Percentiles rank a stretch among this genome's conserved stretches.
phyloP scores from a whole-genome alignment of 2,329 filamentous ascomycete genomes.

The Xylaria sp. region DNA sequence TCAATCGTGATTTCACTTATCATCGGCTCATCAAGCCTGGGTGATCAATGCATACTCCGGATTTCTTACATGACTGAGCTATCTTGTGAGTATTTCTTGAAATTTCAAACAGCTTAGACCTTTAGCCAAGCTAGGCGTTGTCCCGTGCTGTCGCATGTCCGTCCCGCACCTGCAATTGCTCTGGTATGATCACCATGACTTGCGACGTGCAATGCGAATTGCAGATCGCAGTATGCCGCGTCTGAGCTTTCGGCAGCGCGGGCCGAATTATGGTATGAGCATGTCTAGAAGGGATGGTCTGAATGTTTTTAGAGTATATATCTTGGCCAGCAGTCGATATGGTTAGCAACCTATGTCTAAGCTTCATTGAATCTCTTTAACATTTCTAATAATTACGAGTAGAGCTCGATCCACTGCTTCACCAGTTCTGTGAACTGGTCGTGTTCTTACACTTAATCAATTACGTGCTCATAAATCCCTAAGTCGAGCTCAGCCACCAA shows the following conservation, averaged over 20 bases:
- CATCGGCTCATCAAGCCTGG: too few species aligned
- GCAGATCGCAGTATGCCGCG: constrained; percentile 13
- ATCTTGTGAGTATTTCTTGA: neutral
- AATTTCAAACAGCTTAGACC: neutral
- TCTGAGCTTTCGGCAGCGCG: constrained; percentile 14
- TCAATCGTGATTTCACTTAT: neutral
- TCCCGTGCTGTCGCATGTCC: constrained; percentile 23
- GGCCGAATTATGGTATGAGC: neutral
- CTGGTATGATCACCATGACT: constrained; percentile 28
- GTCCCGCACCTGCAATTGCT: constrained; percentile 5
- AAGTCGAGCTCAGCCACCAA: neutral
- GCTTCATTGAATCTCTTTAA: neutral
- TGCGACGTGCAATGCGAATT: constrained; percentile 23
- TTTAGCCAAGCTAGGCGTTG: constrained; percentile 21
- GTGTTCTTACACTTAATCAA: constrained; percentile 33
- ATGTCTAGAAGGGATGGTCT: neutral
- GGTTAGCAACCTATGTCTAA: neutral
- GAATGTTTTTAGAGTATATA: constrained; percentile 4
- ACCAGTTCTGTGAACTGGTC: constrained; percentile 42
- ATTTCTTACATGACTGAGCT: too few species aligned
- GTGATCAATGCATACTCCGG: too few species aligned
- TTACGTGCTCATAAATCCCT: constrained; percentile 14
- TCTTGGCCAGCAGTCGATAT: neutral
- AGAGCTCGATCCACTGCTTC: constrained; percentile 33
- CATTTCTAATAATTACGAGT: constrained; percentile 34